Evolutionary conservation across 495 filamentous ascomycete species (phyloP).

Genomic region (Pseudevernia furfuracea): DNA sequence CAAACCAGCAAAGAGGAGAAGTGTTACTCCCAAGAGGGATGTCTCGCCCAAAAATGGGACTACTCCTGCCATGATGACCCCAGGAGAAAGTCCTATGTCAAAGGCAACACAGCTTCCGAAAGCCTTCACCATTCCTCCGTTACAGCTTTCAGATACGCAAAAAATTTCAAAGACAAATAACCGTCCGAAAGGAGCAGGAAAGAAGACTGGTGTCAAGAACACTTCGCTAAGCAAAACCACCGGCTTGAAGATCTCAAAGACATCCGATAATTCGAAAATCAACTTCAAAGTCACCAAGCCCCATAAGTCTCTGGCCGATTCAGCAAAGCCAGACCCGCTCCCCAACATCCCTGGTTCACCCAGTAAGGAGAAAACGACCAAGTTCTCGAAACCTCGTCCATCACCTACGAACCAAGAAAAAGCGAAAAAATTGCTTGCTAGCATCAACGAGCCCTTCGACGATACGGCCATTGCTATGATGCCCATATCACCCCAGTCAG

Average conservation of each 20-base stretch:
- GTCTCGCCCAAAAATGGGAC: constrained; percentile 18
- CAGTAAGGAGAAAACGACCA: constrained; percentile 24
- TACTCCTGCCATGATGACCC: constrained; percentile 54
- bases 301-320: not conserved
- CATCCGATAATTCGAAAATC: constrained; percentile 31
- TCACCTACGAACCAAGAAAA: constrained; percentile 18
- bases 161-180: constrained; percentile 22
- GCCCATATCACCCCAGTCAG: constrained; percentile 36
- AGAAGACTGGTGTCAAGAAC: constrained; percentile 16
- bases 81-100: constrained; percentile 51
- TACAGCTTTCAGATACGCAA: constrained; percentile 26
- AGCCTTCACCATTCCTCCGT: constrained; percentile 21
- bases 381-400: constrained; percentile 16
- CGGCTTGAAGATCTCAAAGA: constrained; percentile 10
- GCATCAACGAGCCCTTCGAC: constrained; percentile 14
- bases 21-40: constrained; percentile 1
- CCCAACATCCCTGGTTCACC: constrained; percentile 14
- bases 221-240: constrained; percentile 5
- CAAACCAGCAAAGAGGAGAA: constrained; percentile 33
- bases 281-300: constrained; percentile 39
- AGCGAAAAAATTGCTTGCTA: constrained; percentile 2
- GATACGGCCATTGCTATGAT: constrained; percentile 35
- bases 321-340: constrained; percentile 4
- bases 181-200: constrained; percentile 18
- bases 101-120: constrained; percentile 36